Evolutionary conservation across 768 basidiomycete genomes (phyloP).

Genomic region (Tylopilus rubrobrunneus): DNA sequence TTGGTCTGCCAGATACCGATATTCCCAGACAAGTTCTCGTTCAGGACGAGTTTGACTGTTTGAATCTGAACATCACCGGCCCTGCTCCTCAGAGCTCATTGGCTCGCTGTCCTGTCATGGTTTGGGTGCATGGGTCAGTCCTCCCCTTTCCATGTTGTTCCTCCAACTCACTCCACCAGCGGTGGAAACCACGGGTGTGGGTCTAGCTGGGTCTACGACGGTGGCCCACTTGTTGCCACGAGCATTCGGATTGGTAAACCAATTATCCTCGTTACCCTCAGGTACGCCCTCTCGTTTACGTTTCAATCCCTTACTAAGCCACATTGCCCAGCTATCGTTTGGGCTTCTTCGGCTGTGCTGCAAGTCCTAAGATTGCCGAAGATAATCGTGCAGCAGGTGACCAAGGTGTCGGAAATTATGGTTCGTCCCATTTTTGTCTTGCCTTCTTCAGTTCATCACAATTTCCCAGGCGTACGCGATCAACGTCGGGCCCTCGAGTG

Average conservation of each 20-base stretch:
- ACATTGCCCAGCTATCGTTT: constrained; percentile 57
- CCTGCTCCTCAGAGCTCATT: constrained; percentile 48
- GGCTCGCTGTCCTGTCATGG: constrained; percentile 70
- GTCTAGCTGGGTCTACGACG: constrained; percentile 75
- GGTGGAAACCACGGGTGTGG: constrained; percentile 73
- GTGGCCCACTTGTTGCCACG: constrained; percentile 65
- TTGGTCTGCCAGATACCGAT: constrained; percentile 51
- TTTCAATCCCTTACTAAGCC: constrained; percentile 5
- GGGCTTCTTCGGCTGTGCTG: constrained; percentile 75
- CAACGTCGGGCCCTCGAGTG: constrained; percentile 63
- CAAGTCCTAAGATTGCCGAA: constrained; percentile 57
- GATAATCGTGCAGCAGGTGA: constrained; percentile 65
- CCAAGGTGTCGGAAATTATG: constrained; percentile 75
- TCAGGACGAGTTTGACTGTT: constrained; percentile 75
- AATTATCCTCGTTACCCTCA: constrained; percentile 68
- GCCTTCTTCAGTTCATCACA: constrained; percentile 3
- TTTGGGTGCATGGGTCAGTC: constrained; percentile 82
- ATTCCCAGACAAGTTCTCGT: constrained; percentile 51
- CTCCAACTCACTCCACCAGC: constrained; percentile 36
- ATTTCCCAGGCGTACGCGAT: constrained; percentile 52
- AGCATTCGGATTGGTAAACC: constrained; percentile 62
- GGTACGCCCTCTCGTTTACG: constrained; percentile 46
- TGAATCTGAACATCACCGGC: constrained; percentile 78
- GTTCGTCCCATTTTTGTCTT: constrained; percentile 33
- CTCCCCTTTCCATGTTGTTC: constrained; percentile 5